phyloP scores from a whole-genome alignment of 352 stramenopile species.

The Pythium scleroteichum region DNA sequence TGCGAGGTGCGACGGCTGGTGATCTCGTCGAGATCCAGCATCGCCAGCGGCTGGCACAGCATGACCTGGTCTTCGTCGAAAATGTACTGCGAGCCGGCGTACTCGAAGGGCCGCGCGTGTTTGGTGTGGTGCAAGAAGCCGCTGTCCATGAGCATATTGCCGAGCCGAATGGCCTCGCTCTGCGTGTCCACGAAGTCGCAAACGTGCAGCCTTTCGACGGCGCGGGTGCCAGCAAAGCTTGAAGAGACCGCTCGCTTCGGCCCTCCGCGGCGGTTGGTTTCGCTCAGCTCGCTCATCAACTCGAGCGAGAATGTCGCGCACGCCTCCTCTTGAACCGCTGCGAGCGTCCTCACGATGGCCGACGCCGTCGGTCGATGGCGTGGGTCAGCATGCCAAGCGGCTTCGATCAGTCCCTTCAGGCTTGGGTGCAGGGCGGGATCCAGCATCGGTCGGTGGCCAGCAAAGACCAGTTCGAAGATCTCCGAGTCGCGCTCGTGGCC shows the following conservation, averaged over 20 bases:
- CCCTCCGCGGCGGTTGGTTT: conserved; percentile 30
- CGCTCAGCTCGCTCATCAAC: conserved; percentile 46
- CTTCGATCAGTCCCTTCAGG: conserved; percentile 62
- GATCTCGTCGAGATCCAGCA: conserved; percentile 10
- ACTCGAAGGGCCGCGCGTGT: conserved; percentile 27
- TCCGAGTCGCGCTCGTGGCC: conserved; percentile 32
- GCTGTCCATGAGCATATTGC: conserved; percentile 42
- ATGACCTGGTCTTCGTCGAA: conserved; percentile 37
- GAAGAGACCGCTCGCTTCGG: neutral
- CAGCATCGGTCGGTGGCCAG: conserved; percentile 42
- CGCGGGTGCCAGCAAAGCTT: conserved; percentile 25
- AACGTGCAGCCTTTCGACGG: conserved; percentile 18
- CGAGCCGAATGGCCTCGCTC: conserved; percentile 35
- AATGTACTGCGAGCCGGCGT: conserved; percentile 21
- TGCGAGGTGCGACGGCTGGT: neutral
- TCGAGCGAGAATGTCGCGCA: conserved; percentile 45
- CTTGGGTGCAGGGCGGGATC: conserved; percentile 36
- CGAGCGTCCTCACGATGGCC: conserved; percentile 47
- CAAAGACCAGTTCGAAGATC: conserved; percentile 41
- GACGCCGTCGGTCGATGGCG: conserved; percentile 45
- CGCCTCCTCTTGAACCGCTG: conserved; percentile 65
- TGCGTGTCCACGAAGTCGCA: conserved; percentile 6
- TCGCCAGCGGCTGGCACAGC: conserved; percentile 24
- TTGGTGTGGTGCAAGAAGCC: conserved; percentile 40
- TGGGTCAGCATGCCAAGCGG: conserved; percentile 55